Evolutionary conservation across 2,329 filamentous ascomycete genomes (phyloP), one percentile per base, ranked within the genome.

Genomic region (Stagonosporopsis rhizophila): DNA sequence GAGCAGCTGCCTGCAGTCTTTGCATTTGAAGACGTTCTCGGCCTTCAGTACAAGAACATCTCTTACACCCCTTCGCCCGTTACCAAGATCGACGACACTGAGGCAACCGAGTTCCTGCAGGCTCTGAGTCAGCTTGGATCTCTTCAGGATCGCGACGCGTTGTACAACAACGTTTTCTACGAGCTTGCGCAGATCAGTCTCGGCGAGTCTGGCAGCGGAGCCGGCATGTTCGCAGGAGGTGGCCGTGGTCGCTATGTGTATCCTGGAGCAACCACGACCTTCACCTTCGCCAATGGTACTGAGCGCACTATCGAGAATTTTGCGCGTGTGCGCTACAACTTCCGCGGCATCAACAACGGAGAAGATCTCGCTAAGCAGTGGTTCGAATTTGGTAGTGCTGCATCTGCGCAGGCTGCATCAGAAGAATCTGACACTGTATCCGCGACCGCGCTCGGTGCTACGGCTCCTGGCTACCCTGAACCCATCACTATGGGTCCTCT

Each of bases 1-100:
- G 70, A 78, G 17, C 79, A 82, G 49, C 66, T 85, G 15, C 87
- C 87, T 0, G 77, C 85, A 45, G 77, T 87, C 2, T 88, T 87
- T 56, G 78, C 80, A 23, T 82, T 80, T 52, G 66, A 75, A 17
- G 81, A 84, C 59, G 74, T 83, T 2, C 68, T 81, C 32, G 71
- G 75, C 27, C 65, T 75, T n/a, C 75, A 76, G 23, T 77, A 79
- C 62, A 71, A 78, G 52, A 77, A 80, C 58, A 67, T 76, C 38
- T 71, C 78, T 41, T 78, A 79, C 60, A 73, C 73, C 6, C 81
- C 84, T 0, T 83, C 82, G 0, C 78, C 82, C 1, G 75, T 89
- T 17, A 75, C 77, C 0, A 64, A 81, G 56, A 87, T 89, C 62
- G 85, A 89, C 62, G 85, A 81, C 9, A 68, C 78, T 34, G 78